Conservation (phyloP, 352 stramenopile genomes). For the Phytophthora palmivora region DNA sequence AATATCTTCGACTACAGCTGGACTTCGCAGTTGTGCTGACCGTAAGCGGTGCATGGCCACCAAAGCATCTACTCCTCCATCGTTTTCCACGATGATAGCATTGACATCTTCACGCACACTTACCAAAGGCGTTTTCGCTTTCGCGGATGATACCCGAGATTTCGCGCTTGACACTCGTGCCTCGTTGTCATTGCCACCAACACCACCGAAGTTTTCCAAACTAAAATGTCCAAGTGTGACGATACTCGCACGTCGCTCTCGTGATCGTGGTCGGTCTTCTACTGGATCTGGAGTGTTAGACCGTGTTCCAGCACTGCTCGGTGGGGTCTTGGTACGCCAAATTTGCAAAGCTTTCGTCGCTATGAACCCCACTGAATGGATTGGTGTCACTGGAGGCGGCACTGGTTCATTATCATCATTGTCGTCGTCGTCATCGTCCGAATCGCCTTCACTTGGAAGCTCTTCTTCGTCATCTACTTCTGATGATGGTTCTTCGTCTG, state of each 20-base stretch:
- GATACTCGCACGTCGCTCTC: conserved; percentile 36
- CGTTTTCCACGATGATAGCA: conserved; percentile 1
- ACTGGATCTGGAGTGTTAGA: background rate
- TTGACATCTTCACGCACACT: conserved; percentile 15
- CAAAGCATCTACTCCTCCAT: conserved; percentile 18
- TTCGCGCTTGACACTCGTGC: conserved; percentile 26
- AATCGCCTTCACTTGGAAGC: conserved; percentile 9
- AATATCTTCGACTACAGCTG: conserved; percentile 22
- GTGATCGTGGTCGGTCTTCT: conserved; percentile 10
- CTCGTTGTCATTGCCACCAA: conserved; percentile 7
- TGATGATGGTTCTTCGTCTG: conserved; percentile 17
- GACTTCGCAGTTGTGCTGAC: conserved; percentile 19
- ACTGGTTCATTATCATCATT: conserved; percentile 27
- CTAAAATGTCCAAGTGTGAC: conserved; percentile 39
- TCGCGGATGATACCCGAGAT: conserved; percentile 27
- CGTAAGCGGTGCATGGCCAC: conserved; percentile 22
- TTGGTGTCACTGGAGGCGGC: conserved; percentile 2
- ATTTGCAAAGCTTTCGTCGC: conserved; percentile 25
- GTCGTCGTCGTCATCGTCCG: conserved; percentile 38
- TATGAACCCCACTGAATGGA: conserved; percentile 25
- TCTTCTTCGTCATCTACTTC: conserved; percentile 44
- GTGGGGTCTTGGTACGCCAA: conserved; percentile 25
- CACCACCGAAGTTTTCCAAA: conserved; percentile 11
- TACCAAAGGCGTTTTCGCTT: conserved; percentile 9
- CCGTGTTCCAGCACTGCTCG: background rate